Evolutionary conservation across 1,284 basidiomycete species (phyloP).

Genomic region (Cystobasidium slooffiae): DNA sequence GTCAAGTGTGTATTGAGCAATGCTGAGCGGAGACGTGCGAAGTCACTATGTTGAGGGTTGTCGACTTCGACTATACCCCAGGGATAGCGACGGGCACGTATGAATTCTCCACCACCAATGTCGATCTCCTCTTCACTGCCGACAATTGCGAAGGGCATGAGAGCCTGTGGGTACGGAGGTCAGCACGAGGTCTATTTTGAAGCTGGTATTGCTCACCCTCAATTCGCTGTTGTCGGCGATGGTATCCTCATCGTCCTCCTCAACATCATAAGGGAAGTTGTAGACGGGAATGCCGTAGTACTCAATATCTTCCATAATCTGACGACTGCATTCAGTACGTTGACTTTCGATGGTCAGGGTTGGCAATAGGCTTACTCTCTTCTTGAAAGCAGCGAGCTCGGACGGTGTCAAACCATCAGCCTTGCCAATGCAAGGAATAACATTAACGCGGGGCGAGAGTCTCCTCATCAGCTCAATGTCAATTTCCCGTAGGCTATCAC

Average conservation of each 20-base stretch:
- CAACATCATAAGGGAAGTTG: conserved; percentile 99
- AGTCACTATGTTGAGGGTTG: conserved; percentile 98
- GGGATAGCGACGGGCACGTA: conserved; percentile 92
- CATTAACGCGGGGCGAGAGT: conserved; percentile 94
- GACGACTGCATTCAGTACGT: neutral
- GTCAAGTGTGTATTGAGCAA: conserved; percentile 90
- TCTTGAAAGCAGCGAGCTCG: conserved; percentile 94
- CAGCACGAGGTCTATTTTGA: neutral
- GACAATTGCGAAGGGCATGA: conserved; percentile 95
- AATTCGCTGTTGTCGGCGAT: conserved; percentile 97
- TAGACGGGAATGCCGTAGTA: conserved; percentile 98
- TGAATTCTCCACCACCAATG: conserved; percentile 80
- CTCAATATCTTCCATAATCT: conserved; percentile 99
- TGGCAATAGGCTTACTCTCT: conserved; percentile 68
- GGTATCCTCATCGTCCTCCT: conserved; percentile 98
- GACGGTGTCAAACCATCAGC: conserved; percentile 90
- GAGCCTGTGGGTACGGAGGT: conserved; percentile 61
- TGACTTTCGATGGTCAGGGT: conserved; percentile 1
- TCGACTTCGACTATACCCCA: conserved; percentile 99
- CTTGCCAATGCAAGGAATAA: conserved; percentile 98
- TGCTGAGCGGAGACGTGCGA: conserved; percentile 85
- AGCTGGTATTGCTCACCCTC: conserved; percentile 63
- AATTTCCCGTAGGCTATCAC: conserved; percentile 86
- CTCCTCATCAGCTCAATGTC: conserved; percentile 99
- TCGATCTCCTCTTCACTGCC: conserved; percentile 97